A percentile compares a stretch with the other conserved stretches of the same genome.
phyloP scores from a whole-genome alignment of 2,329 filamentous ascomycete species.

The Penicillium psychrosexuale region DNA sequence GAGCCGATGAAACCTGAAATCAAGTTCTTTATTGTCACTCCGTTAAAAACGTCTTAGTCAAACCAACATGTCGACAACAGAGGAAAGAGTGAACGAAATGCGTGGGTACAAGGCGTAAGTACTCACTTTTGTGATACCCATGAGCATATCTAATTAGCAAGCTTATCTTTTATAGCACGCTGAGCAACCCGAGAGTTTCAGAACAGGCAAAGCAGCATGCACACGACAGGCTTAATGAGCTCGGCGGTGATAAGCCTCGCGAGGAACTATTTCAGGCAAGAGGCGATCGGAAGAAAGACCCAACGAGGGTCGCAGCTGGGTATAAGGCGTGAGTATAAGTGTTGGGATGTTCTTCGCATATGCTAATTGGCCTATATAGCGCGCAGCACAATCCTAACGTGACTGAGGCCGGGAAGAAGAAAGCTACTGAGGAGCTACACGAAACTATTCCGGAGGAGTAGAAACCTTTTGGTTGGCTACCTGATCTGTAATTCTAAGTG shows the following conservation, averaged over 20 bases:
- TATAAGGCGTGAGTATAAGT: neutral
- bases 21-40: neutral
- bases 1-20: too few species aligned
- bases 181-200: neutral
- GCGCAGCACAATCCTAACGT: neutral
- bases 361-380: neutral
- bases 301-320: neutral
- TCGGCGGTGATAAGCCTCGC: neutral
- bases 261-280: neutral
- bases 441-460: neutral
- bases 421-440: neutral
- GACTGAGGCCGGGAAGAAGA: neutral
- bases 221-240: neutral
- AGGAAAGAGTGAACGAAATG: neutral
- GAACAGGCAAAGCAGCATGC: neutral
- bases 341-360: neutral
- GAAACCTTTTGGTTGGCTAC: neutral
- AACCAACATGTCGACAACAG: neutral
- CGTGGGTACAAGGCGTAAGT: slow-evolving; percentile 4
- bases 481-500: neutral
- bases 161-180: neutral
- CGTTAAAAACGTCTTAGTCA: neutral
- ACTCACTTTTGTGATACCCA: neutral
- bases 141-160: neutral
- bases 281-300: neutral